These are phyloP conservation scores for Ustilaginoidea virens DNA, from an alignment of 2,329 filamentous ascomycete genomes.

Conservation along the genomic window DNA sequence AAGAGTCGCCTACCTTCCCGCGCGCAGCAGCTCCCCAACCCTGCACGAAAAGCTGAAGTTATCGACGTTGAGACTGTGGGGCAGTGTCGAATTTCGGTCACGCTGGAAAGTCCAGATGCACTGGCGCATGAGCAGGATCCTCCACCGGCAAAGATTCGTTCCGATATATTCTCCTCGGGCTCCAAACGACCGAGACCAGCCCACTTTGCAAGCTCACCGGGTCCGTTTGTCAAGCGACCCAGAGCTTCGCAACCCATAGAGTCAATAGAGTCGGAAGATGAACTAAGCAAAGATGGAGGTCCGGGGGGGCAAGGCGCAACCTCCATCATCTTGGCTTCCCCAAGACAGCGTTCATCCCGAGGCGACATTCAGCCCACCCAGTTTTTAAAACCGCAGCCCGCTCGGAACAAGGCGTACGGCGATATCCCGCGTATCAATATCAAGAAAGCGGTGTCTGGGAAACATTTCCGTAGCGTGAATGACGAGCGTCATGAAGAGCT, in stretches of 20 bases:
- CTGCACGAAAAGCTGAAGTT: neutral
- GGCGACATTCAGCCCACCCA: constrained; percentile 14
- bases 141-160: constrained; percentile 9
- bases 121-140: constrained; percentile 4
- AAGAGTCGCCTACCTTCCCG: constrained; percentile 11
- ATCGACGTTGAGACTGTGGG: neutral
- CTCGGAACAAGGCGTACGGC: no score
- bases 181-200: constrained; percentile 4
- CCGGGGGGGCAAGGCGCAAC: constrained; percentile 8
- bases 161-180: constrained; percentile 7
- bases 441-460: constrained; percentile 12
- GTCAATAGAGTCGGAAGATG: constrained; percentile 14
- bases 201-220: no score
- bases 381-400: constrained; percentile 5
- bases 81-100: neutral
- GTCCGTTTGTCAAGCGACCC: constrained; percentile 9
- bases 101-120: neutral
- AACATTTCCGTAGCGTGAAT: constrained; percentile 3
- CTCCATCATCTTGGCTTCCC: constrained; percentile 2
- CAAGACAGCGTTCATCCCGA: constrained; percentile 5
- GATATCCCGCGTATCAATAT: constrained; percentile 4
- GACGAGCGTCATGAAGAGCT: neutral
- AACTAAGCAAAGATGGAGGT: constrained; percentile 9
- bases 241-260: constrained; percentile 4
- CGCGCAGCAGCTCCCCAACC: neutral